Conservation (phyloP, 2,329 filamentous ascomycete species). For the Scedosporium aurantiacum region DNA sequence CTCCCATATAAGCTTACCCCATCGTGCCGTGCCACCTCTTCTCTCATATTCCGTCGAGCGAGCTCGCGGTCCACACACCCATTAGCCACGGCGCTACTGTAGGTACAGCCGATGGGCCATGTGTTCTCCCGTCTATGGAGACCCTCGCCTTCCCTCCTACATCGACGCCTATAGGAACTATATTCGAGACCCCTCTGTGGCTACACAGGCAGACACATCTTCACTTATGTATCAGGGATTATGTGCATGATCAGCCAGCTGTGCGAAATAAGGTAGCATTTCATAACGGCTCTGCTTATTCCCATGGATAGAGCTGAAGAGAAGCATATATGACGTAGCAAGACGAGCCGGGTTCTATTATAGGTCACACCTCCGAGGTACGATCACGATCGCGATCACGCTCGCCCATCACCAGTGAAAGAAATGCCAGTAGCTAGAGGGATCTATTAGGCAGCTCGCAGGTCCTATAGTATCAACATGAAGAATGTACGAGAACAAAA, state of each 20-base stretch:
- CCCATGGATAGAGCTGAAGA: constrained; percentile 8
- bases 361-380: neutral
- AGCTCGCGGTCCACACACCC: neutral
- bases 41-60: neutral
- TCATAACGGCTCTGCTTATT: neutral
- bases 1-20: neutral
- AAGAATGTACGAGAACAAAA: too few relatives aligned
- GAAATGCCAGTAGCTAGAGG: neutral
- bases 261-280: neutral
- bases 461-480: too few relatives aligned
- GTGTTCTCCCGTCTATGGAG: neutral
- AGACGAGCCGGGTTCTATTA: neutral
- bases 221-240: neutral
- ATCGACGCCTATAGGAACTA: neutral
- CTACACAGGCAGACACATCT: neutral
- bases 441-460: too few relatives aligned
- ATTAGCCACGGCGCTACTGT: constrained; percentile 3
- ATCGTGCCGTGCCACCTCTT: neutral
- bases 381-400: neutral
- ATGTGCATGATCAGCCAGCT: neutral
- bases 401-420: neutral
- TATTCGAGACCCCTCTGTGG: neutral
- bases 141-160: neutral
- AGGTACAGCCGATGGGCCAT: neutral
- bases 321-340: constrained; percentile 5